Conservation (phyloP, 2,329 filamentous ascomycete genomes). For the Lachnellula suecica region DNA sequence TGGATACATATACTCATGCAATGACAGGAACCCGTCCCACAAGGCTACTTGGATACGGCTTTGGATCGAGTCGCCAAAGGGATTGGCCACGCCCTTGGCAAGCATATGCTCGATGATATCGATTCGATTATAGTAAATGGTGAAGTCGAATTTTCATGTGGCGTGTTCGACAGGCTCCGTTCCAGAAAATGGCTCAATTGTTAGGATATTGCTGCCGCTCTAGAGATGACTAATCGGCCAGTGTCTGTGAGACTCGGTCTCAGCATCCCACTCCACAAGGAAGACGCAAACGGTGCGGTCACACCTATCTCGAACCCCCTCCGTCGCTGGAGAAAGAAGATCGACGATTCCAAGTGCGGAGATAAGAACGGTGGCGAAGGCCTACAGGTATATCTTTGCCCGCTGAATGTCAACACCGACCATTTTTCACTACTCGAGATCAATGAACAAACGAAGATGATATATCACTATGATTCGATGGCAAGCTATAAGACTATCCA, state of each 20-base stretch:
- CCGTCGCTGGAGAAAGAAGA: slow-evolving; percentile 16
- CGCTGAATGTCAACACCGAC: slow-evolving; percentile 23
- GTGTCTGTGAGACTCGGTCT: slow-evolving; percentile 20
- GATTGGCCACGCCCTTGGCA: slow-evolving; percentile 12
- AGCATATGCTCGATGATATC: slow-evolving; percentile 10
- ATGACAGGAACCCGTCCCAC: slow-evolving; percentile 14
- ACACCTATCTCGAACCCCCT: slow-evolving; percentile 14
- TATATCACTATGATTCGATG: slow-evolving; percentile 29
- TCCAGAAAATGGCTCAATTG: slow-evolving; percentile 21
- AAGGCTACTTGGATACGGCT: slow-evolving; percentile 13
- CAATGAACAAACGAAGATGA: slow-evolving; percentile 25
- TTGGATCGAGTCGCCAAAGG: slow-evolving; percentile 13
- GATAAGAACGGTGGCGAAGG: slow-evolving; percentile 9
- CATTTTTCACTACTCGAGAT: slow-evolving; percentile 31
- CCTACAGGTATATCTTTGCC: slow-evolving; percentile 17
- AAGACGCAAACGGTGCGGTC: slow-evolving; percentile 14
- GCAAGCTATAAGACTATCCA: slow-evolving; percentile 14
- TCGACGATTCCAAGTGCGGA: slow-evolving; percentile 14
- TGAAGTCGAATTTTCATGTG: slow-evolving; percentile 15
- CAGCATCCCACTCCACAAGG: slow-evolving; percentile 22
- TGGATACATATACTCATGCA: slow-evolving; percentile 12
- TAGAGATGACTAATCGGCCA: slow-evolving; percentile 26
- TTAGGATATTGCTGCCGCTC: slow-evolving; percentile 23
- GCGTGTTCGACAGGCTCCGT: slow-evolving; percentile 22
- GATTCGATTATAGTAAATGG: slow-evolving; percentile 19